Evolutionary conservation across 2,329 filamentous ascomycete genomes (phyloP).

Genomic region (Penicillium sp.): DNA sequence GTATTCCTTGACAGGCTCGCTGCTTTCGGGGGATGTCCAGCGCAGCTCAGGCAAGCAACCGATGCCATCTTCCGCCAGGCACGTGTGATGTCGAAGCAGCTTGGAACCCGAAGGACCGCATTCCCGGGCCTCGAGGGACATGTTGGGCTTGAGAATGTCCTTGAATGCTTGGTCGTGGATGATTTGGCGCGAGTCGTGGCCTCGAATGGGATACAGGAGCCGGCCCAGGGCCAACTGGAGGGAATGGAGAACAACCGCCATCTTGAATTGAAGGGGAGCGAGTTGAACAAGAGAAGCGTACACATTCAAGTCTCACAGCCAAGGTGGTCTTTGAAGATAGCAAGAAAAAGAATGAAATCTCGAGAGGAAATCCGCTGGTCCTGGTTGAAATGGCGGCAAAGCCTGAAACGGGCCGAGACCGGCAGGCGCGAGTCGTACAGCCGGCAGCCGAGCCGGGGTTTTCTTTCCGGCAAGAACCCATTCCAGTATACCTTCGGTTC

Average conservation of each 20-base stretch:
- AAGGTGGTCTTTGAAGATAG: background rate
- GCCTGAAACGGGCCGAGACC: constrained; percentile 26
- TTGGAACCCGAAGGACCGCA: constrained; percentile 27
- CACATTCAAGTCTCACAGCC: background rate
- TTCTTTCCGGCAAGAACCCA: background rate
- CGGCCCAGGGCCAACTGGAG: constrained; percentile 24
- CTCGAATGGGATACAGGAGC: constrained; percentile 27
- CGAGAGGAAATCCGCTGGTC: background rate
- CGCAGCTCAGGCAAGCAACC: constrained; percentile 26
- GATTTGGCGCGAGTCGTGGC: constrained; percentile 29
- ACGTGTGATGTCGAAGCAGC: constrained; percentile 25
- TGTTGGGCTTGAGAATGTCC: constrained; percentile 24
- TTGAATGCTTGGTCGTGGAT: constrained; percentile 25
- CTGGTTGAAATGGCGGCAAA: background rate
- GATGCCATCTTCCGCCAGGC: constrained; percentile 22
- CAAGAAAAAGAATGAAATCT: background rate
- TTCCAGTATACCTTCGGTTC: too few species aligned
- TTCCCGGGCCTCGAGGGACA: constrained; percentile 26
- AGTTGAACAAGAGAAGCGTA: background rate
- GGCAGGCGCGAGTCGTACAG: constrained; percentile 10
- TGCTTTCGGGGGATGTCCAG: constrained; percentile 24
- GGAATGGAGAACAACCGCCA: constrained; percentile 19
- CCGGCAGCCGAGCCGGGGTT: background rate
- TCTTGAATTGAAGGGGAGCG: background rate
- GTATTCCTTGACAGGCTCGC: constrained; percentile 25